Evolutionary conservation across 2,329 filamentous ascomycete genomes (phyloP).

Genomic region (Aplosporella prunicola): DNA sequence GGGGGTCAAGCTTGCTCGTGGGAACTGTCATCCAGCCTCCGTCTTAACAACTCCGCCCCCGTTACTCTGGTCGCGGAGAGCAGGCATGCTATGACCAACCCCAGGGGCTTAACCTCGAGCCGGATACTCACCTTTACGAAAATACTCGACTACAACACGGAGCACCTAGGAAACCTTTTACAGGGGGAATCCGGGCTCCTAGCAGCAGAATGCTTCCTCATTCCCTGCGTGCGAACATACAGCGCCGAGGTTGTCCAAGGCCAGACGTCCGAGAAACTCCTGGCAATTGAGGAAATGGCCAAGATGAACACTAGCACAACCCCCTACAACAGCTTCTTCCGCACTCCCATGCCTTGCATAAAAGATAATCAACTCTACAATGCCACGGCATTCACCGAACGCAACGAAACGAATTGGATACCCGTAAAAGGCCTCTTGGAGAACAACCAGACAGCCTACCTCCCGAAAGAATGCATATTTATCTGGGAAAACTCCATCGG

Average conservation of each 20-base stretch:
- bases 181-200: neutral
- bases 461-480: slow-evolving; percentile 1
- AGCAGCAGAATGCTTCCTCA: neutral
- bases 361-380: neutral
- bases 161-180: too few relatives aligned
- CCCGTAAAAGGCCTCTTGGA: neutral
- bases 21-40: neutral
- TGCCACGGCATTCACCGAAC: neutral
- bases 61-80: neutral
- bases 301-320: neutral
- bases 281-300: too few relatives aligned
- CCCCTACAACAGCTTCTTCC: neutral
- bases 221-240: slow-evolving; percentile 1
- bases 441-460: neutral
- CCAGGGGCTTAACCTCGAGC: too few relatives aligned
- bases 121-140: neutral
- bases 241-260: neutral
- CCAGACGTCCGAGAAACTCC: neutral
- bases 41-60: neutral
- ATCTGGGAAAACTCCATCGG: neutral
- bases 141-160: neutral
- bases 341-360: slow-evolving; percentile 1
- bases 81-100: too few relatives aligned
- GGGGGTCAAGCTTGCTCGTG: neutral
- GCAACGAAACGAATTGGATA: neutral